These are phyloP conservation scores for Alternaria brassicae DNA, from an alignment of 2,329 filamentous ascomycete species.

Conservation along the genomic window DNA sequence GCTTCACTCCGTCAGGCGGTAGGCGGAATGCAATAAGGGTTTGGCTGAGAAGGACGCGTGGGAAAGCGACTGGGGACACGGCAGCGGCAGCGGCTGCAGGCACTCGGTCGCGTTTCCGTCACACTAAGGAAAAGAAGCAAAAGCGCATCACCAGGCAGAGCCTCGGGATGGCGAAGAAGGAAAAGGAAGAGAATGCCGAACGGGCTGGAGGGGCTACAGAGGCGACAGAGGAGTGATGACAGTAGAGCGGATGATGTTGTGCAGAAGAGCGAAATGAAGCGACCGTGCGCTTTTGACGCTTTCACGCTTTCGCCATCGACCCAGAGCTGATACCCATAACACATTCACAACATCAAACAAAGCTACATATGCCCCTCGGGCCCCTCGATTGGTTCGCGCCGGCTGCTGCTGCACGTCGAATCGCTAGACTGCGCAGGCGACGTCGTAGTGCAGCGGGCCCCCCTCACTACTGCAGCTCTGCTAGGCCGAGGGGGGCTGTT, in stretches of 20 bases:
- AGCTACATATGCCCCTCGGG: constrained; percentile 3
- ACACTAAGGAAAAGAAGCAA: constrained; percentile 33
- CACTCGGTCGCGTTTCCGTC: constrained; percentile 37
- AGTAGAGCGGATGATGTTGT: constrained; percentile 38
- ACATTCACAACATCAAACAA: constrained; percentile 29
- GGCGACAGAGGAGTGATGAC: constrained; percentile 26
- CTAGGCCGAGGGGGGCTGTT: constrained; percentile 23
- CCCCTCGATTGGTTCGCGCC: constrained; percentile 16
- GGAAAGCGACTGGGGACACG: constrained; percentile 24
- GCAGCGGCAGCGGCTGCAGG: constrained; percentile 33
- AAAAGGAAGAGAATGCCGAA: constrained; percentile 36
- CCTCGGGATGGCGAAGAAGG: constrained; percentile 39
- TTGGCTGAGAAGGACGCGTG: constrained; percentile 35
- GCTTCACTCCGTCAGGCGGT: constrained; percentile 28
- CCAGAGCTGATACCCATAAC: constrained; percentile 7
- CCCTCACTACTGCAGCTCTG: constrained; percentile 17
- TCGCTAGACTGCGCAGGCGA: constrained; percentile 23
- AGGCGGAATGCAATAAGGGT: constrained; percentile 26
- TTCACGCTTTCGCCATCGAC: constrained; percentile 10
- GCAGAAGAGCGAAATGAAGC: constrained; percentile 28
- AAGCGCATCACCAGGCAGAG: constrained; percentile 42
- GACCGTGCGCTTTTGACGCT: constrained; percentile 17
- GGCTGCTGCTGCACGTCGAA: constrained; percentile 15
- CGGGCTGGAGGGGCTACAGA: constrained; percentile 31
- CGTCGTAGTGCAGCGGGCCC: constrained; percentile 24